Conservation (phyloP, 495 filamentous ascomycete genomes). For the Penicillium cosmopolitanum region DNA sequence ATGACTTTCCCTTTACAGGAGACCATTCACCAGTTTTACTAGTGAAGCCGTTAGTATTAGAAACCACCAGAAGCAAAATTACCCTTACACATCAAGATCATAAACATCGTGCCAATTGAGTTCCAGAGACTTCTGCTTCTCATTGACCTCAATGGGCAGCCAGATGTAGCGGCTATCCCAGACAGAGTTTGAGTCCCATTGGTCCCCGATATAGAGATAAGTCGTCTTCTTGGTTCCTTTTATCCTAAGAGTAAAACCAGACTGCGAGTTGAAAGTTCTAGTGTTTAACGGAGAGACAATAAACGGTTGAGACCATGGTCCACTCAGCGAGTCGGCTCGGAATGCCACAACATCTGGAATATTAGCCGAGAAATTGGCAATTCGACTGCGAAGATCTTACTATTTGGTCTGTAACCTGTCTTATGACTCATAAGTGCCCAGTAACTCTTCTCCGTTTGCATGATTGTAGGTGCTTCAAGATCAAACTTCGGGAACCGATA, state of each 20-base stretch:
- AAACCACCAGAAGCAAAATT: neutral
- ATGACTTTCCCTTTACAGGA: conserved; percentile 44
- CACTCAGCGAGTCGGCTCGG: conserved; percentile 40
- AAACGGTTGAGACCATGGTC: conserved; percentile 56
- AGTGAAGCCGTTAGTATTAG: neutral
- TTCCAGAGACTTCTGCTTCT: conserved; percentile 25
- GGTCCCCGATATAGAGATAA: conserved; percentile 53
- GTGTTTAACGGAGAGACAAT: conserved; percentile 52
- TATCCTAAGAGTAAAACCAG: conserved; percentile 51
- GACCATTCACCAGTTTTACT: conserved; percentile 50
- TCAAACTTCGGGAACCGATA: conserved; percentile 33
- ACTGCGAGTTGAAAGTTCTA: conserved; percentile 56
- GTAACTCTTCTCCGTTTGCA: conserved; percentile 32
- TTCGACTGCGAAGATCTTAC: conserved; percentile 12
- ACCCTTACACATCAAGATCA: conserved; percentile 29
- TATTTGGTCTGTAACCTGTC: conserved; percentile 33
- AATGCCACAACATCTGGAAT: conserved; percentile 30
- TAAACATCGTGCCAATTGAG: conserved; percentile 33
- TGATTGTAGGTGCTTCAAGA: conserved; percentile 31
- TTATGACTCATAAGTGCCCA: conserved; percentile 36
- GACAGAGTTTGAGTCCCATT: conserved; percentile 56
- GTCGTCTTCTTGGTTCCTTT: conserved; percentile 50
- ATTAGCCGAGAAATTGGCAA: neutral
- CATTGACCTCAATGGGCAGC: conserved; percentile 49
- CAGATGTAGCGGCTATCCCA: conserved; percentile 58